A percentile compares a stretch with the other conserved stretches of the same genome.
phyloP scores from a whole-genome alignment of 2,329 filamentous ascomycete species.

The Hypocreales sp. region DNA sequence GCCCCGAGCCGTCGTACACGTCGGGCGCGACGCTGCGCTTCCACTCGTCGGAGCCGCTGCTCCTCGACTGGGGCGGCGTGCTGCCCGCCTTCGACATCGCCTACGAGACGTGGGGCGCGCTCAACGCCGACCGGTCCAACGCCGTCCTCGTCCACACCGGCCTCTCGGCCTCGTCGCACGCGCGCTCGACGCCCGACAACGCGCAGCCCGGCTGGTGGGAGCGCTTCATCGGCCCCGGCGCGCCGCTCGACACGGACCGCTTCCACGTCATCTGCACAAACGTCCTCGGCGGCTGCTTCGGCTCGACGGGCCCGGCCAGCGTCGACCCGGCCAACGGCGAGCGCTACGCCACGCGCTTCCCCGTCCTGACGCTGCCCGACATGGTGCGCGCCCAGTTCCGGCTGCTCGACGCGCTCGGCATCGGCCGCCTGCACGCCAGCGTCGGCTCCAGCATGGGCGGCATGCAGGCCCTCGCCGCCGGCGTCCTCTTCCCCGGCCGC shows the following conservation, averaged over 20 bases:
- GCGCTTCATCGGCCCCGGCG: constrained; percentile 84
- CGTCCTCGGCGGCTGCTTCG: constrained; percentile 89
- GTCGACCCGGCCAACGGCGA: constrained; percentile 79
- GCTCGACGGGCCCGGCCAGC: constrained; percentile 80
- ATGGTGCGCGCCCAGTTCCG: constrained; percentile 96
- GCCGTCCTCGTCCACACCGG: constrained; percentile 88
- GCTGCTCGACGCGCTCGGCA: constrained; percentile 63
- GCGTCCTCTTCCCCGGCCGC: constrained; percentile 66
- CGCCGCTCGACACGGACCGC: constrained; percentile 74
- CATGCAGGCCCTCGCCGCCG: constrained; percentile 89
- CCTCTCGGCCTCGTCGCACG: constrained; percentile 91
- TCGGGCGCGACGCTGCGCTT: constrained; percentile 70
- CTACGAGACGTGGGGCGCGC: constrained; percentile 79
- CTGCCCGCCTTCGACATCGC: constrained; percentile 78
- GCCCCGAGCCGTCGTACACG: constrained; percentile 89
- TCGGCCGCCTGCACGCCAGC: constrained; percentile 71
- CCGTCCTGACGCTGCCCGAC: constrained; percentile 88
- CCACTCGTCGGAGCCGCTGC: constrained; percentile 55
- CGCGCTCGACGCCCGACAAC: constrained; percentile 78
- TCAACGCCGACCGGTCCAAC: constrained; percentile 72
- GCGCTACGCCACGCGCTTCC: constrained; percentile 85
- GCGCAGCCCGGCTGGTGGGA: constrained; percentile 96
- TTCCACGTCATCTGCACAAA: constrained; percentile 95
- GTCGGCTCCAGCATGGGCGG: constrained; percentile 97
- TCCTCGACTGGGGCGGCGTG: constrained; percentile 92